phyloP scores from a whole-genome alignment of 371 early-diverging fungal species.

The Actinomucor elegans region DNA sequence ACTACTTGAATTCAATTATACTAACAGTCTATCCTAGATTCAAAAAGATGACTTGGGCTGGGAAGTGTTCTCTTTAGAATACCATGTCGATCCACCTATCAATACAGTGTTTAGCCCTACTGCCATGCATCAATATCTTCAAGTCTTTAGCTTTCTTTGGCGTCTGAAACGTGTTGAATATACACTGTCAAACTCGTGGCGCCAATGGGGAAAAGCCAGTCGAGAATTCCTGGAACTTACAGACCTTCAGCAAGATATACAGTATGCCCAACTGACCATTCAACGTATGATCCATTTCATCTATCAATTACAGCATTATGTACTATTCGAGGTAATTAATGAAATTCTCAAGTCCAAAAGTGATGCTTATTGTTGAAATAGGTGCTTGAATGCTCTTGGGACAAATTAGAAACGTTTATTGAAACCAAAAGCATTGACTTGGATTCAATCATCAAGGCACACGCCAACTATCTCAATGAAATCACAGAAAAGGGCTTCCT shows the following conservation, averaged over 20 bases:
- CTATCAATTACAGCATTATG: conserved; percentile 88
- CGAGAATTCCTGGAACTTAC: conserved; percentile 51
- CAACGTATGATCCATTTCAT: conserved; percentile 94
- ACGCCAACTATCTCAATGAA: conserved; percentile 60
- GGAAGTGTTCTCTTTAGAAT: conserved; percentile 91
- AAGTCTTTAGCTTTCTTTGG: conserved; percentile 89
- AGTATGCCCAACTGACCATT: conserved; percentile 64
- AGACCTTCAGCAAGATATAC: conserved; percentile 54
- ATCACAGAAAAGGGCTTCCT: conserved; percentile 68
- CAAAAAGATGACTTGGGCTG: conserved; percentile 82
- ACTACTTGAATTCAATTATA: neutral
- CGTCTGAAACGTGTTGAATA: conserved; percentile 86
- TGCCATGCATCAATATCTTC: conserved; percentile 80
- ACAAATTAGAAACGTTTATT: conserved; percentile 66
- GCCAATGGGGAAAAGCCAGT: conserved; percentile 69
- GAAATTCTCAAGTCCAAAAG: neutral
- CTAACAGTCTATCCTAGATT: conserved; percentile 28
- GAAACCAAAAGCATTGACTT: conserved; percentile 64
- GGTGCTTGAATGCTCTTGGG: conserved; percentile 93
- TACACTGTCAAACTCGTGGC: conserved; percentile 76
- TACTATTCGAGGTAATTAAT: conserved; percentile 67
- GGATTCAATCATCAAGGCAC: conserved; percentile 73
- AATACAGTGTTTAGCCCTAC: conserved; percentile 76
- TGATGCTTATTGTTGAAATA: conserved; percentile 15
- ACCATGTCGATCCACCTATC: conserved; percentile 82